These are phyloP conservation scores for Vicia faba DNA, from an alignment of 306 rosid genomes.

Conservation along the genomic window DNA sequence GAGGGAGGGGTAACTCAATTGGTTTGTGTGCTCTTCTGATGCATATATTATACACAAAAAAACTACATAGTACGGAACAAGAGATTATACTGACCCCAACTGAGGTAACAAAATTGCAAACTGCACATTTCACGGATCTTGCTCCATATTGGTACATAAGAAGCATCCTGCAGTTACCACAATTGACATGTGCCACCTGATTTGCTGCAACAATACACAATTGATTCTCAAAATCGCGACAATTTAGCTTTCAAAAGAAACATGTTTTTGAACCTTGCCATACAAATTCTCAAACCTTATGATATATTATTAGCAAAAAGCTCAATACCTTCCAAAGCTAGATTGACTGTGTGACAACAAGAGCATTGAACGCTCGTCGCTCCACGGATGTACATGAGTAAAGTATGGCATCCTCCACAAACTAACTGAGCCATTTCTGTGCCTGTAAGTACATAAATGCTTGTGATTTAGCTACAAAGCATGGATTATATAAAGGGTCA, in stretches of 20 bases:
- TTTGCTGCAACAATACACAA: conserved; percentile 68
- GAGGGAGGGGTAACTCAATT: too few relatives aligned
- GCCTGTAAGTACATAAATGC: conserved; percentile 49
- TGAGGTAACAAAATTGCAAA: conserved; percentile 96
- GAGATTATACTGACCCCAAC: conserved; percentile 75
- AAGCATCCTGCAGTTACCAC: conserved; percentile 96
- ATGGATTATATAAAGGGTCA: neutral
- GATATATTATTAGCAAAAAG: conserved; percentile 15
- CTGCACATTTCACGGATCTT: conserved; percentile 93
- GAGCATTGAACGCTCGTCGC: conserved; percentile 98
- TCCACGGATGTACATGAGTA: conserved; percentile 95
- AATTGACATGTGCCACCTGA: conserved; percentile 96
- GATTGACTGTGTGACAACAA: conserved; percentile 96
- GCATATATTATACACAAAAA: neutral
- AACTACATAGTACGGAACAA: neutral
- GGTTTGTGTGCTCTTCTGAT: too few relatives aligned
- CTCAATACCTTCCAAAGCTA: conserved; percentile 88
- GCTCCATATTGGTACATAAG: conserved; percentile 96
- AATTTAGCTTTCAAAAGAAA: conserved; percentile 25
- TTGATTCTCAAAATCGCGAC: conserved; percentile 22
- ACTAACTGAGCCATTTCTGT: conserved; percentile 99
- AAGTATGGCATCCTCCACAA: conserved; percentile 96
- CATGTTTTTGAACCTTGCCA: conserved; percentile 9
- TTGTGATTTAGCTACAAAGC: conserved; percentile 19
- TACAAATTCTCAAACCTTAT: neutral